These are phyloP conservation scores for Andrographis paniculata DNA, from an alignment of 305 asterid species.

Conservation along the genomic window DNA sequence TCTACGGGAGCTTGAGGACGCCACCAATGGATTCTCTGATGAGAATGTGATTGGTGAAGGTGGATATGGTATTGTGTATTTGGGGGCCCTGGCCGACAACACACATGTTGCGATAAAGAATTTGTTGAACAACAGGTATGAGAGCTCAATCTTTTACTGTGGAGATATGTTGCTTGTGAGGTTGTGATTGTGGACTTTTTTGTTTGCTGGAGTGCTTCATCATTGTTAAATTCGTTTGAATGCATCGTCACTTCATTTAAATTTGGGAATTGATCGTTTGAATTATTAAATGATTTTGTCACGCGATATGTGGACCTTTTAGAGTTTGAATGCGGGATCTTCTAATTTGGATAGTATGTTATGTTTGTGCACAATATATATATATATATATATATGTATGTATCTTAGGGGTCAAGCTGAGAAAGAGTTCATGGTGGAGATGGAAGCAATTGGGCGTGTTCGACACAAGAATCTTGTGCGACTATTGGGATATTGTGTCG, in stretches of 20 bases:
- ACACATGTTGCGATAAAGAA: conserved; percentile 46
- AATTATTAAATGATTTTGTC: too few relatives aligned
- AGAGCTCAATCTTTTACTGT: conserved; percentile 10
- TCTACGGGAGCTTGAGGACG: conserved; percentile 50
- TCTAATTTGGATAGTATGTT: too few relatives aligned
- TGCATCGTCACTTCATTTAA: too few relatives aligned
- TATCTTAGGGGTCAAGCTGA: conserved; percentile 52
- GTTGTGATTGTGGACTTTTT: too few relatives aligned
- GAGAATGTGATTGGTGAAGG: conserved; percentile 64
- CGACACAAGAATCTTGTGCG: conserved; percentile 55
- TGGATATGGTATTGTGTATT: conserved; percentile 52
- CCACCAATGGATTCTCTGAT: conserved; percentile 44
- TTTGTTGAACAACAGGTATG: conserved; percentile 42
- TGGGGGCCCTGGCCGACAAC: conserved; percentile 36
- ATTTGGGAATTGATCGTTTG: too few relatives aligned
- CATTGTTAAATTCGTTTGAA: too few relatives aligned
- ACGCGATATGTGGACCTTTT: background rate
- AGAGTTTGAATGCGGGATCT: background rate
- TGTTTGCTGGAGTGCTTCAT: too few relatives aligned
- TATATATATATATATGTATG: background rate
- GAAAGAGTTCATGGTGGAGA: conserved; percentile 50
- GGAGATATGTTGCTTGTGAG: too few relatives aligned
- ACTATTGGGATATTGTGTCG: conserved; percentile 44
- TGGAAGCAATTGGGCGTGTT: conserved; percentile 58
- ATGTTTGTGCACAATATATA: background rate